Base-by-base conservation (phyloP, 169 alveolate genomes). In the Cryptosporidium ubiquitum region DNA sequence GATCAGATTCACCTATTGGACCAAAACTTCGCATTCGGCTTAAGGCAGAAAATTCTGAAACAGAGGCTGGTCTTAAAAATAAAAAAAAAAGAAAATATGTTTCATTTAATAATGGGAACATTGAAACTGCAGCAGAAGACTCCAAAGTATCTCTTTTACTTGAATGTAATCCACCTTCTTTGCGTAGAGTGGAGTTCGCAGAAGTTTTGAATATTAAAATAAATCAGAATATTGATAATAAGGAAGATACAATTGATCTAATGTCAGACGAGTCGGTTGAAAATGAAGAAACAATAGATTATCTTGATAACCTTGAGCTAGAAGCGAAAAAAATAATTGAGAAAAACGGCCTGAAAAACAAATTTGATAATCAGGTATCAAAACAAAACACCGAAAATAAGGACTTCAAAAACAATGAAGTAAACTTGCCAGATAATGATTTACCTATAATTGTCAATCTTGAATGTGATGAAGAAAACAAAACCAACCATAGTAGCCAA, bases 21-120 rank as follows among this genome's bases (percentile, higher is more conserved):
- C 79, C 71, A 47, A 79, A 40, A 79, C 75, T 79, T 60, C 89
- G 89, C n/a, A 79, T 79, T 47, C 75, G 89, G 7, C 37, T 79
- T 26, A 79, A 79, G 37, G 89, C 89, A 39, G 89, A 79, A 61
- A 2, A 47, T 26, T 51, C 35, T 31, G 85, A 73, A 35, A 33
- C 40, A 23, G 84, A 70, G 20, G 29, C 9, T 31, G 69, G 69
- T 31, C 58, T 23, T 5, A 79, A 61, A 42, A 26, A 79, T 40
- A 79, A 79, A 29, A 58, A 49, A 20, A 79, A 68, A 37, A 79
- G 39, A 40, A 66, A 42, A 23, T 40, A 31, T 37, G 74, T 79
- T 44, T 79, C 89, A 33, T 79, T 58, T 64, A 31, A 23, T 33
- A 79, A 44, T 40, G 35, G 86, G 37, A 42, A 39, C 40, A 3